These are phyloP conservation scores for Pichia sp. DNA, from an alignment of 1,139 yeast species.

Conservation along the genomic window DNA sequence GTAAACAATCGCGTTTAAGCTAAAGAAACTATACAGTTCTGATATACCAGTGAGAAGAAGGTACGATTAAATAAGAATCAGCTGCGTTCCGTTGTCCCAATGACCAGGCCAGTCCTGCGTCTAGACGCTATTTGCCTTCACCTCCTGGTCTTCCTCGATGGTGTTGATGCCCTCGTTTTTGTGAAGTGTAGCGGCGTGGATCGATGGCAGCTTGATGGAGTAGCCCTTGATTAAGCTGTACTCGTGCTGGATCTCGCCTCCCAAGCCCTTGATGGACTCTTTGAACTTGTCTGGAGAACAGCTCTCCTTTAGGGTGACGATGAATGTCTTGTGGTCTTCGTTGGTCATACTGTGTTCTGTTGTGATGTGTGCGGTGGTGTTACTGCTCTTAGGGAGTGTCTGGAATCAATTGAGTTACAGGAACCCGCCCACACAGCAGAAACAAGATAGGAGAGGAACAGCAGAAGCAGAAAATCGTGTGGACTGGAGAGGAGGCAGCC, in stretches of 20 bases:
- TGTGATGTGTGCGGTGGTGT: no score
- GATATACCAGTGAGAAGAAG: neutral
- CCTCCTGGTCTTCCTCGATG: conserved; percentile 62
- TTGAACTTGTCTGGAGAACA: conserved; percentile 26
- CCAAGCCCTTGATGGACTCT: conserved; percentile 37
- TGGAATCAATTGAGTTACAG: no score
- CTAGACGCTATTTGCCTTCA: conserved; percentile 36
- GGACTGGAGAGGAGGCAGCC: no score
- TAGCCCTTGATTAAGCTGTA: conserved; percentile 68
- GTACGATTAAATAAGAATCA: neutral
- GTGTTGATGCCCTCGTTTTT: conserved; percentile 46
- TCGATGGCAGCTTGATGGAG: conserved; percentile 49
- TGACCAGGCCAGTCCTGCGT: neutral
- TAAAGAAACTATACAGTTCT: neutral
- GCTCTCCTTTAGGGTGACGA: conserved; percentile 20
- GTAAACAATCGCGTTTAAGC: neutral
- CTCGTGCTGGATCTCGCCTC: conserved; percentile 64
- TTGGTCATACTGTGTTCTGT: conserved; percentile 8
- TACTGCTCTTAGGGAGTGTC: neutral
- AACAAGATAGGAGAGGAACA: no score
- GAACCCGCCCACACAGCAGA: no score
- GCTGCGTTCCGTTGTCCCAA: neutral
- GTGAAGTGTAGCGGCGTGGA: conserved; percentile 42
- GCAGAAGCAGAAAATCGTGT: no score
- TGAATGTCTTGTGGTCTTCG: conserved; percentile 17